Percentiles rank a stretch among this genome's conserved stretches.
These are phyloP conservation scores for Delonix regia DNA, from an alignment of 306 rosid species.

Conservation along the genomic window DNA sequence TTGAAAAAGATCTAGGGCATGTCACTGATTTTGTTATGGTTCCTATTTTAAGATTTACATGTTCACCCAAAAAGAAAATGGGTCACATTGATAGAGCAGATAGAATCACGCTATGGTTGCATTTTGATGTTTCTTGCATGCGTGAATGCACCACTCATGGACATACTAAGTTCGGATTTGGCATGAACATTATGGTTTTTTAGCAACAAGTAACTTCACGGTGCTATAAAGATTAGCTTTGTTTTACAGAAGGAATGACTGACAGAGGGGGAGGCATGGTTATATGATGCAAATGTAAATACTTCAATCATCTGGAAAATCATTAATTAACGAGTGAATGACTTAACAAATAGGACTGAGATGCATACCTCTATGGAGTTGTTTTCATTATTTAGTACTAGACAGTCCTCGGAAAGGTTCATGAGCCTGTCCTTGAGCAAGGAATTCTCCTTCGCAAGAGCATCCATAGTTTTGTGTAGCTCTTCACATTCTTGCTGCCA, in stretches of 20 bases:
- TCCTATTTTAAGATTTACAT: too few relatives aligned
- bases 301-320: conserved; percentile 6
- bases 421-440: conserved; percentile 27
- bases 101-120: background rate
- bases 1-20: too few relatives aligned
- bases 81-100: background rate
- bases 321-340: background rate
- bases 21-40: background rate
- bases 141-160: background rate
- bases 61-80: background rate
- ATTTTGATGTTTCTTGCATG: background rate
- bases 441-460: conserved; percentile 18
- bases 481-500: conserved; percentile 46
- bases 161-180: background rate
- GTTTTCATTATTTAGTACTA: conserved; percentile 34
- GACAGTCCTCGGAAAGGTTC: conserved; percentile 40
- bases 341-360: conserved; percentile 17
- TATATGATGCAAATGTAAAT: background rate
- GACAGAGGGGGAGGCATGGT: background rate
- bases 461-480: background rate
- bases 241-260: background rate
- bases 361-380: conserved; percentile 44
- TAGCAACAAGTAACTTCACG: background rate
- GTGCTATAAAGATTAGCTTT: conserved; percentile 2
- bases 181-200: background rate